Evolutionary conservation across 768 basidiomycete genomes (phyloP).

Genomic region (Rhizopogon roseolus): DNA sequence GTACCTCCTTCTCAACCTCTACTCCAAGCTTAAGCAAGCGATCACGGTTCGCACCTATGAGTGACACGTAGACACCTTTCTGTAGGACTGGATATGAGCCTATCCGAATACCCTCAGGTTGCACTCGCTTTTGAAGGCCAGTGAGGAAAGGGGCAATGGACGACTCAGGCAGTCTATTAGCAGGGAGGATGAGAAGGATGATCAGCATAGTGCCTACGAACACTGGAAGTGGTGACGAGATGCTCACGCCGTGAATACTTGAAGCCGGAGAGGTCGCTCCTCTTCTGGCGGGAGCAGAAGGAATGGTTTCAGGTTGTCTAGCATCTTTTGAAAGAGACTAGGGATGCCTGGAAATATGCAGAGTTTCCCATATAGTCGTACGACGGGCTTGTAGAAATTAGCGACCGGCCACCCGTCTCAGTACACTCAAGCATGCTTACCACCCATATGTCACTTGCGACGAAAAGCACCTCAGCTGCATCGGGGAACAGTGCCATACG

Average conservation of each 20-base stretch:
- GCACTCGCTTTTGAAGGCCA: constrained; percentile 66
- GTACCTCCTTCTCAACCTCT: constrained; percentile 57
- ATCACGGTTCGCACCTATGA: constrained; percentile 45
- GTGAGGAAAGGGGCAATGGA: constrained; percentile 86
- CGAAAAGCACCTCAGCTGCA: constrained; percentile 73
- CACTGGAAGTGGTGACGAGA: neutral
- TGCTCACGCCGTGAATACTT: constrained; percentile 77
- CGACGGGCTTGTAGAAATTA: constrained; percentile 58
- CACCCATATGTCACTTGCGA: constrained; percentile 82
- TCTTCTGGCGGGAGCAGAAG: constrained; percentile 73
- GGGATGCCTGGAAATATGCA: constrained; percentile 94
- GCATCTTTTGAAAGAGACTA: constrained; percentile 73
- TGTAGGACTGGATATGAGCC: constrained; percentile 69
- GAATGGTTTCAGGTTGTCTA: constrained; percentile 66
- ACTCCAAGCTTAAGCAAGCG: constrained; percentile 51
- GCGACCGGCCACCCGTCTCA: neutral
- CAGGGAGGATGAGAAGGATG: neutral
- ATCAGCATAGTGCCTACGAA: neutral
- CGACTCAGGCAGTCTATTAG: constrained; percentile 56
- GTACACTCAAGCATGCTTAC: constrained; percentile 35
- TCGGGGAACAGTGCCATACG: constrained; percentile 92
- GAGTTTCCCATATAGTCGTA: constrained; percentile 78
- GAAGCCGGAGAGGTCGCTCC: constrained; percentile 72
- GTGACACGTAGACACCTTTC: constrained; percentile 59
- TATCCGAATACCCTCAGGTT: constrained; percentile 71